These are phyloP conservation scores for Oryza meridionalis DNA, from an alignment of 176 grass and related monocot species.

Conservation along the genomic window DNA sequence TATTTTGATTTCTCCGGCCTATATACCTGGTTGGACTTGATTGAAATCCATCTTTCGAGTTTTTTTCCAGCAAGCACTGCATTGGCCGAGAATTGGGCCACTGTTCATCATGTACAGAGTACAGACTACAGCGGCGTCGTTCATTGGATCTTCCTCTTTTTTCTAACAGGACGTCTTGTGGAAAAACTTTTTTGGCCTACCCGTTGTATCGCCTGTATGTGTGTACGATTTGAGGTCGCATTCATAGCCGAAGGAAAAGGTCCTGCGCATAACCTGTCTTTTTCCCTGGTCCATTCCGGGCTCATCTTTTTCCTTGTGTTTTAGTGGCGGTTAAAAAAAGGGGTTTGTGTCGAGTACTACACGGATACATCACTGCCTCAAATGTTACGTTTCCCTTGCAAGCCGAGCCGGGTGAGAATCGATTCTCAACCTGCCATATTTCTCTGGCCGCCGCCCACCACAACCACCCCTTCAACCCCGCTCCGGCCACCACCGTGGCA, in stretches of 20 bases:
- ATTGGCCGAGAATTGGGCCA: neutral
- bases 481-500: too few species aligned
- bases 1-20: neutral
- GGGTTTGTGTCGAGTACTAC: neutral
- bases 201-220: neutral
- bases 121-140: neutral
- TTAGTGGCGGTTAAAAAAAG: neutral
- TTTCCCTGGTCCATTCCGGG: too few species aligned
- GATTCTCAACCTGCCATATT: neutral
- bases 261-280: neutral
- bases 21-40: neutral
- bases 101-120: neutral
- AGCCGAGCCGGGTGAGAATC: neutral
- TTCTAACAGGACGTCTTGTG: neutral
- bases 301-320: neutral
- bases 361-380: neutral
- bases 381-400: neutral
- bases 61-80: neutral
- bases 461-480: too few species aligned
- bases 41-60: neutral
- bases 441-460: too few species aligned
- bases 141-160: neutral
- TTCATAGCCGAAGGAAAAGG: neutral
- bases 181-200: neutral
- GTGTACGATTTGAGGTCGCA: neutral